Evolutionary conservation across 2,329 filamentous ascomycete genomes (phyloP), one percentile per base, ranked within the genome.

Genomic region (Talaromyces albobiverticillius): DNA sequence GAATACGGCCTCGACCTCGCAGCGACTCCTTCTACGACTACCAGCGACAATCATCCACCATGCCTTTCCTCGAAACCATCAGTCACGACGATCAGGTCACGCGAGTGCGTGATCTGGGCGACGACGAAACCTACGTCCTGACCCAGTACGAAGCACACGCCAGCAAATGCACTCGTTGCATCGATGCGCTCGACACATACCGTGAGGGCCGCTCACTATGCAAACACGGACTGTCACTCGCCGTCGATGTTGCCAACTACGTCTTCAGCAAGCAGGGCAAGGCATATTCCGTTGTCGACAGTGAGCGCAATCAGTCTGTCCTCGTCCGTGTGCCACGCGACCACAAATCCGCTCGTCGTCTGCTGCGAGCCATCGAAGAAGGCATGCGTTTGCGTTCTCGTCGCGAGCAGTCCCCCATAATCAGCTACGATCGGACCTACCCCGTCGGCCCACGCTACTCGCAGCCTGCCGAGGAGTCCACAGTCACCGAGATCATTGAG

Each of bases 321-420:
- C 65, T 75, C 20, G 66, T 79, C 55, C 71, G 73, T 57, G 70
- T 79, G 26, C 76, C 76, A 6, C 59, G 62, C 7, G 63, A 67
- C 38, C 72, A 63, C 55, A 57, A 59, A 6, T 65, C 67, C 6
- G 67, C 73, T 41, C 66, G 66, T 14, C 64, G 62, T 16, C 64
- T 79, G 14, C 64, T 78, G 9, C 67, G 69, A 7, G 75, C 76
- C 2, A 62, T 77, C 22, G 74, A 76, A 51, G 64, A 69, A 11
- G 76, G 76, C 5, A 59, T 77, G 46, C 61, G 57, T 16, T 59
- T 71, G 18, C 63, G 54, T 16, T 59, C 70, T 16, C 63, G 54
- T 52, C 57, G 48, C 31, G 61, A 59, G 41, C 46, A 54, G 16
- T n/a, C n/a, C n/a, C 64, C 61, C 13, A 57, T 64, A 42, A 60